These are phyloP conservation scores for Emergomyces africanus DNA, from an alignment of 2,329 filamentous ascomycete genomes.

Conservation along the genomic window DNA sequence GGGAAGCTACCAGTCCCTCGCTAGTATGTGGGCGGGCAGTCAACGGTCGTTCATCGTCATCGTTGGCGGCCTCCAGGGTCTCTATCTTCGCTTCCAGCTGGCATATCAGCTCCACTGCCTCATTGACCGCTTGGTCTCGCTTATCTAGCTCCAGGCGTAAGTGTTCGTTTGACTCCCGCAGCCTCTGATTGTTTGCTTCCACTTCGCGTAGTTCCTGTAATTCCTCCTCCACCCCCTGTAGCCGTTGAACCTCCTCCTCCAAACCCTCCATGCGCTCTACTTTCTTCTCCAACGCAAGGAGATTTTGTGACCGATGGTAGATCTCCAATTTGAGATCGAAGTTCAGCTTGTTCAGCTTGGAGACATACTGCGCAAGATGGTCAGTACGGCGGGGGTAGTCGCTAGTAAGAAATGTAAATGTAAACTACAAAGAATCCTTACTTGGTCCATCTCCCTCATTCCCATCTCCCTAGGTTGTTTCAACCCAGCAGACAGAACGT, in stretches of 20 bases:
- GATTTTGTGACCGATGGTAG: constrained; percentile 28
- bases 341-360: constrained; percentile 31
- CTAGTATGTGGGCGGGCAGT: constrained; percentile 16
- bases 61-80: constrained; percentile 11
- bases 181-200: constrained; percentile 23
- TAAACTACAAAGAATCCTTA: constrained; percentile 12
- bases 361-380: constrained; percentile 23
- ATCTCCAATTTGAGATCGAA: constrained; percentile 33
- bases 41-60: constrained; percentile 12
- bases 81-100: constrained; percentile 30
- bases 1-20: constrained; percentile 12
- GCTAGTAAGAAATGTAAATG: background rate
- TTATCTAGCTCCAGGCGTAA: constrained; percentile 26
- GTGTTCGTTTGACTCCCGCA: constrained; percentile 27
- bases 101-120: constrained; percentile 33
- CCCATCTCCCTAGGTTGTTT: constrained; percentile 30
- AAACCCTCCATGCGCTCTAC: constrained; percentile 25
- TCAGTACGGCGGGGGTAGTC: background rate
- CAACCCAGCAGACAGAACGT: constrained; percentile 18
- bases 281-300: constrained; percentile 24
- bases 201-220: constrained; percentile 24
- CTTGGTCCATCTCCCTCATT: constrained; percentile 31
- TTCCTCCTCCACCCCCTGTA: constrained; percentile 22
- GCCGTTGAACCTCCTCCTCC: constrained; percentile 22
- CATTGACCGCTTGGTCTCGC: constrained; percentile 29